These are phyloP conservation scores for Geosmithia putterillii DNA, from an alignment of 2,329 filamentous ascomycete species.

Conservation along the genomic window DNA sequence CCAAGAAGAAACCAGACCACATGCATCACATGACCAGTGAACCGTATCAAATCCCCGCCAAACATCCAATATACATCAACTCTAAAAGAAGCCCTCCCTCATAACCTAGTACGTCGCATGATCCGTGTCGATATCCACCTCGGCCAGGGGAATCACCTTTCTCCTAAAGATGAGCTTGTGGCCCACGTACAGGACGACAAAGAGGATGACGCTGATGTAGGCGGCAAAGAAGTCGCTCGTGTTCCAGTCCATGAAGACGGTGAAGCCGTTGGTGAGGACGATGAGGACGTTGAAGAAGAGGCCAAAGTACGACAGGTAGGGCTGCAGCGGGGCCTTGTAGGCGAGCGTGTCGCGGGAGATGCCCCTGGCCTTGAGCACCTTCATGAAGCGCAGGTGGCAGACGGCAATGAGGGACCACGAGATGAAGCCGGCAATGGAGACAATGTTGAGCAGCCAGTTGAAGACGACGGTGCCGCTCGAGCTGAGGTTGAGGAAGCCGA, in stretches of 20 bases:
- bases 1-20: background rate
- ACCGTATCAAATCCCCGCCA: background rate
- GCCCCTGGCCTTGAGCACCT: conserved; percentile 41
- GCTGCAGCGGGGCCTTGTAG: conserved; percentile 49
- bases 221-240: conserved; percentile 20
- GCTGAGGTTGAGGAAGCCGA: conserved; percentile 57
- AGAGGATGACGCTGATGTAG: conserved; percentile 39
- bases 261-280: conserved; percentile 57
- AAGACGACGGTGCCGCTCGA: conserved; percentile 48
- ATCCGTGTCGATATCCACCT: conserved; percentile 1
- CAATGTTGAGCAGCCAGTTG: conserved; percentile 62
- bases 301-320: conserved; percentile 53
- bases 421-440: conserved; percentile 56
- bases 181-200: conserved; percentile 43
- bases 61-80: no score
- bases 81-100: no score
- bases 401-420: conserved; percentile 55
- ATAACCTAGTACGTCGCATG: background rate
- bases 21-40: background rate
- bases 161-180: conserved; percentile 42
- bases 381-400: conserved; percentile 55
- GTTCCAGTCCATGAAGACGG: conserved; percentile 52
- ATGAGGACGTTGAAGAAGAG: conserved; percentile 54
- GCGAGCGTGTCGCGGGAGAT: conserved; percentile 46
- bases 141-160: conserved; percentile 19